Conservation (phyloP, 225 moss, liverwort and hornwort genomes). For the Climacium dendroides region DNA sequence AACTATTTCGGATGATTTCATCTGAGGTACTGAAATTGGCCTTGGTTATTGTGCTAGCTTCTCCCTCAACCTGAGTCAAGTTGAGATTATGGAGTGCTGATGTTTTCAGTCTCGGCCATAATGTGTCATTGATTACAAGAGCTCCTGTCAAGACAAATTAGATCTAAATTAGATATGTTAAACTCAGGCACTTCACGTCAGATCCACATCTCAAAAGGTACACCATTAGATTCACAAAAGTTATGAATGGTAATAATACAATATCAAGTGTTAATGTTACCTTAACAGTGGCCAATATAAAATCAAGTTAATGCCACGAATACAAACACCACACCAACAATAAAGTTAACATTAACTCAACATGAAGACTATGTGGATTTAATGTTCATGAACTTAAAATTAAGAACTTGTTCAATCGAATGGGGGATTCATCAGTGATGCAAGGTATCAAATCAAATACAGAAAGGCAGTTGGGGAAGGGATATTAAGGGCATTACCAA, state of each 20-base stretch:
- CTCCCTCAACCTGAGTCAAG: slow-evolving; percentile 1
- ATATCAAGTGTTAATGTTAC: neutral
- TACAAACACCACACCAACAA: neutral
- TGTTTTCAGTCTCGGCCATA: slow-evolving; percentile 48
- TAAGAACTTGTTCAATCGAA: neutral
- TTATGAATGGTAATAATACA: neutral
- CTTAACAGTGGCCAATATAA: neutral
- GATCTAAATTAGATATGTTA: neutral
- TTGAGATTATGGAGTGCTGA: slow-evolving; percentile 30
- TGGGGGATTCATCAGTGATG: neutral
- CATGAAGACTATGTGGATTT: neutral
- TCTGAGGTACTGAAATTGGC: slow-evolving; percentile 11
- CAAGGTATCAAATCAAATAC: neutral
- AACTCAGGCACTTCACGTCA: neutral
- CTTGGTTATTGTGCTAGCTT: slow-evolving; percentile 8
- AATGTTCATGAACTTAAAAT: neutral
- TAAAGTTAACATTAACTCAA: neutral
- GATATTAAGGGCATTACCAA: slow-evolving; percentile 28
- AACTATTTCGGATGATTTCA: slow-evolving; percentile 7
- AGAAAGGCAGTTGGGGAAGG: neutral
- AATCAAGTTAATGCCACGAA: neutral
- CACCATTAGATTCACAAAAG: neutral
- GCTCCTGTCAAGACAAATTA: slow-evolving; percentile 39
- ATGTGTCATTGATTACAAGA: slow-evolving; percentile 70
- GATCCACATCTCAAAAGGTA: neutral